Evolutionary conservation across 805 yeast genomes (phyloP), one percentile per base, ranked within the genome.

Genomic region (Schwanniomyces occidentalis): DNA sequence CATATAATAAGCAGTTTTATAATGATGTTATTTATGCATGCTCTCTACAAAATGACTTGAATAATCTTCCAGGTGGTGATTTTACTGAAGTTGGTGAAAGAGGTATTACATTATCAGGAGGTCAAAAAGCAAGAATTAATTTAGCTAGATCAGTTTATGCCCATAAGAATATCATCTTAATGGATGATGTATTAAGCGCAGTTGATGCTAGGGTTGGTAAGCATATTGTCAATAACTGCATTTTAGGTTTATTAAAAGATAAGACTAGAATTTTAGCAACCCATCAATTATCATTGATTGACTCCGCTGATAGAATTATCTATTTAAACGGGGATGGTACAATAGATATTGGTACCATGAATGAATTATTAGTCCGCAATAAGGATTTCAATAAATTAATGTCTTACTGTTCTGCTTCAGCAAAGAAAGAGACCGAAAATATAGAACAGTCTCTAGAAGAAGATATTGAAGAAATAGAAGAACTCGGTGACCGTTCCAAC

Each of bases 141-240:
- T 62, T 86, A 40, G 95, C 95, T 3, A 72, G 95, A 53, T 83
- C 91, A 2, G 87, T 84, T 2, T 86, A 86, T 51, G 76, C 81
- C 9, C 69, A 78, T 17, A 73, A 74, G 13, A 88, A 83, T 49
- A 80, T 85, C 16, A 71, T 82, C 25, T 58, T 86, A 32, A 59
- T 86, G 34, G 95, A 86, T 53, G 95, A 86, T 54, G 88, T 85
- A 10, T 68, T 86, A 38, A 78, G 86, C 62, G 95, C 95, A 4
- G 95, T 86, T 6, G 95, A 86, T 58, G 88, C 91, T 20, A 79
- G 85, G 49, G 95, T 85, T 28, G 95, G 93, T n/a, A 76, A 75
- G 37, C 88, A 81, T 48, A 83, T 86, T 33, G 76, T 85, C 74
- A 71, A 77, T 35, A 68, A 76, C 25, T 87, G 95, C 58, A 56